phyloP scores from a whole-genome alignment of 2,329 filamentous ascomycete genomes.

The Pezicula carpinea region DNA sequence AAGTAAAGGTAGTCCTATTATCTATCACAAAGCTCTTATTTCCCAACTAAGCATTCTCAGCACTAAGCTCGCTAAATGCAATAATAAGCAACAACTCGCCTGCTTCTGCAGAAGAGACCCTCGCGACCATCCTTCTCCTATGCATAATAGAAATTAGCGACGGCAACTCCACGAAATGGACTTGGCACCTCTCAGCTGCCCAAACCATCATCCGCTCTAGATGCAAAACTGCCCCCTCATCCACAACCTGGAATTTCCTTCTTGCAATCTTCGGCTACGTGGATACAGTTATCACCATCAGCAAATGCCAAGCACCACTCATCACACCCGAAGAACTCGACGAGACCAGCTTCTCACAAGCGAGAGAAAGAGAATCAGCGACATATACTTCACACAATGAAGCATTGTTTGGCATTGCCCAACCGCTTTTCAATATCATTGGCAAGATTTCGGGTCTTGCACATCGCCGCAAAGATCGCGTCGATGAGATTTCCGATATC shows the following conservation, averaged over 20 bases:
- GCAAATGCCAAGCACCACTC: slow-evolving; percentile 2
- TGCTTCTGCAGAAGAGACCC: neutral
- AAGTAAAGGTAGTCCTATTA: slow-evolving; percentile 1
- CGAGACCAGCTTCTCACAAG: neutral
- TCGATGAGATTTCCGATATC: neutral
- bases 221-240: neutral
- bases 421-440: slow-evolving; percentile 4
- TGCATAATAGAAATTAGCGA: slow-evolving; percentile 3
- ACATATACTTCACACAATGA: slow-evolving; percentile 19
- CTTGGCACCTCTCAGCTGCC: slow-evolving; percentile 44
- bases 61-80: neutral
- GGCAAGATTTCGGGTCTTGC: slow-evolving; percentile 3
- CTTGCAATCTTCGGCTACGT: slow-evolving; percentile 3
- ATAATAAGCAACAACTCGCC: neutral
- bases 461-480: neutral
- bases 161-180: slow-evolving; percentile 42
- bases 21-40: neutral
- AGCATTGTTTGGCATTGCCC: slow-evolving; percentile 4
- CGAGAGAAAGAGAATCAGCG: too few relatives aligned
- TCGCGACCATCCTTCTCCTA: slow-evolving; percentile 2
- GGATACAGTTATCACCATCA: slow-evolving; percentile 3
- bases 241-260: slow-evolving; percentile 1
- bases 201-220: slow-evolving; percentile 29
- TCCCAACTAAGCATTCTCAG: neutral
- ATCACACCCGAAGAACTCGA: slow-evolving; percentile 1